Conservation (phyloP, 495 filamentous ascomycete genomes). For the Tuber aestivum region DNA sequence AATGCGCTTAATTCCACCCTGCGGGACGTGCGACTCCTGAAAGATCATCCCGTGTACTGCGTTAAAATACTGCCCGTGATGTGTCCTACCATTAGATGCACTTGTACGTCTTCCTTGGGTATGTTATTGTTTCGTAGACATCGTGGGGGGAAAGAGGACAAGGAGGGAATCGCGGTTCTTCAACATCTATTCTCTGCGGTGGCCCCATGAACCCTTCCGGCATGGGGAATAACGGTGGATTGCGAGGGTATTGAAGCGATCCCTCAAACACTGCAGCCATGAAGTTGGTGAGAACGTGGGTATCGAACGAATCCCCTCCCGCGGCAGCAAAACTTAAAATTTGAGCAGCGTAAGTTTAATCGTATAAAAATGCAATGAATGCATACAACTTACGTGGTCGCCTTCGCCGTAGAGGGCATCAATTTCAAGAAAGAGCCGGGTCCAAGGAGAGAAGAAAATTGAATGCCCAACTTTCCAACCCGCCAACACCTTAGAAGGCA, state of each 20-base stretch:
- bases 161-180: background rate
- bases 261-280: background rate
- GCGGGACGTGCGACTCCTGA: background rate
- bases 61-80: background rate
- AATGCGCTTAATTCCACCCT: background rate
- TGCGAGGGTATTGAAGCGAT: background rate
- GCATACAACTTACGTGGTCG: background rate
- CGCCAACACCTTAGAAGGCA: background rate
- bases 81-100: background rate
- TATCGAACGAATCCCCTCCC: background rate
- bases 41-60: too few relatives aligned
- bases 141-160: background rate
- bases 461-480: background rate
- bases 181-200: background rate
- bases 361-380: background rate
- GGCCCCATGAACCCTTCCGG: background rate
- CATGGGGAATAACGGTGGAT: background rate
- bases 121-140: background rate
- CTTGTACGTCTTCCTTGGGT: background rate
- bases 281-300: background rate
- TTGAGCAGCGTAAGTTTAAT: background rate
- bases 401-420: background rate
- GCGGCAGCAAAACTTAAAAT: background rate
- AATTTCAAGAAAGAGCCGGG: background rate
- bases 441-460: background rate